Base-by-base conservation (phyloP, 2,329 filamentous ascomycete genomes). In the Gaeumannomyces sp. region DNA sequence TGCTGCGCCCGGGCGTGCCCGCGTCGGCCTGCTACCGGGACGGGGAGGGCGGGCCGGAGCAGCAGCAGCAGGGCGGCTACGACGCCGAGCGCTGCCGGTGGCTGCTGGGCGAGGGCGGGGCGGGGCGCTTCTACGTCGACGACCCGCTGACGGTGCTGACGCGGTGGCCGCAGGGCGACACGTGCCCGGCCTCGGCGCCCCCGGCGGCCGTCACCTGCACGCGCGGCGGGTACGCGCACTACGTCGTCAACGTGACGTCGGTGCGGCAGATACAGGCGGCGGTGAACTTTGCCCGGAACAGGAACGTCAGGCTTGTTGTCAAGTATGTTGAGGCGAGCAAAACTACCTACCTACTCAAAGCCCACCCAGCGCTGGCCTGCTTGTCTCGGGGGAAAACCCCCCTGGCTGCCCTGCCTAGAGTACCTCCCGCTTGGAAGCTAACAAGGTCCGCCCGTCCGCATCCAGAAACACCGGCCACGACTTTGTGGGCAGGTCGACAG, bases 401-500 rank as follows among this genome's bases (percentile, higher is more conserved):
- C 29, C 29, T 29, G 29, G 29, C 29, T 3, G 6, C 6, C 35
- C 35, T 33, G 11, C 33, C 33, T 33, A 33, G n/a, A 31, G 1
- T 38, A 38, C 35, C 10, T 38, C 13, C 35, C 31, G 13, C 13
- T 14, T 38, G 35, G 11, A 13, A 8, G 35, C 35, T 38, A 19
- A 38, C 11, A 45, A 4, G 45, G 19, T 22, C 45, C 31, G 7
- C n/a, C 25, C 8, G 4, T 61, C 4, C 19, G 25, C 56, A 22
- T 19, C 8, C 27, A 66, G 64, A 61, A 81, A 79, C 61, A 81
- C 79, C 4, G 79, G 80, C 4, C 79, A 82, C 66, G 78, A 80
- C 68, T 83, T 79, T 66, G 76, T 73, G 28, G 80, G 79, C 22
- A 78, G 79, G 65, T 81, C 79, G 0, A 76, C 76, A 6, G 80